These are phyloP conservation scores for Didymellaceae sp. DNA, from an alignment of 2,329 filamentous ascomycete genomes.

Conservation along the genomic window DNA sequence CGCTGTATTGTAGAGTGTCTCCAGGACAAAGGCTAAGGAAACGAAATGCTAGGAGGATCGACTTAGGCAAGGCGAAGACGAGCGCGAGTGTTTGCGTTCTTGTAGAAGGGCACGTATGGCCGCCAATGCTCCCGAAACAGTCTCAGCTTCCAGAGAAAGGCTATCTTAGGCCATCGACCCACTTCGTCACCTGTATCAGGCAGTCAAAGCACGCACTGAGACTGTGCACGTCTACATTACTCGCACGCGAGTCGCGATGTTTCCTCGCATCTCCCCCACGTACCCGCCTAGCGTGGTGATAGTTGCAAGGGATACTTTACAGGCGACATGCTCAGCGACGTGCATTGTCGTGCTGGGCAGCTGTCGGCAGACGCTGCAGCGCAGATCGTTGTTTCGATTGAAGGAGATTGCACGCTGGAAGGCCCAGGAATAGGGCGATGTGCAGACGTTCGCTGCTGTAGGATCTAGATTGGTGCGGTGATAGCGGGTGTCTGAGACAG, in stretches of 20 bases:
- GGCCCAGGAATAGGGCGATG: not conserved
- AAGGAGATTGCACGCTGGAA: not conserved
- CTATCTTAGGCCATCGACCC: conserved; percentile 12
- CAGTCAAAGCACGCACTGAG: conserved; percentile 12
- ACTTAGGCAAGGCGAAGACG: conserved; percentile 8
- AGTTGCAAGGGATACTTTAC: conserved; percentile 1
- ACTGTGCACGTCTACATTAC: conserved; percentile 9
- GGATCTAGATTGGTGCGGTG: conserved; percentile 15
- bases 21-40: not conserved
- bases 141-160: conserved; percentile 10
- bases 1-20: conserved; percentile 6
- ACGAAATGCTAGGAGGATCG: not conserved
- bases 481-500: conserved; percentile 18
- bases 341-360: not conserved
- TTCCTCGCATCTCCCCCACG: conserved; percentile 8
- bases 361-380: not conserved
- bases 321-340: not conserved
- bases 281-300: not conserved
- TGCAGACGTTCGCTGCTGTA: conserved; percentile 4
- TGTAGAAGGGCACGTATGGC: conserved; percentile 10
- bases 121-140: conserved; percentile 13
- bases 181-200: conserved; percentile 15
- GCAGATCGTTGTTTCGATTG: not conserved
- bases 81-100: conserved; percentile 12
- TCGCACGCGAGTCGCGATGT: conserved; percentile 9